Base-by-base conservation (phyloP, 805 yeast species). In the Myxozyma melibiosi region DNA sequence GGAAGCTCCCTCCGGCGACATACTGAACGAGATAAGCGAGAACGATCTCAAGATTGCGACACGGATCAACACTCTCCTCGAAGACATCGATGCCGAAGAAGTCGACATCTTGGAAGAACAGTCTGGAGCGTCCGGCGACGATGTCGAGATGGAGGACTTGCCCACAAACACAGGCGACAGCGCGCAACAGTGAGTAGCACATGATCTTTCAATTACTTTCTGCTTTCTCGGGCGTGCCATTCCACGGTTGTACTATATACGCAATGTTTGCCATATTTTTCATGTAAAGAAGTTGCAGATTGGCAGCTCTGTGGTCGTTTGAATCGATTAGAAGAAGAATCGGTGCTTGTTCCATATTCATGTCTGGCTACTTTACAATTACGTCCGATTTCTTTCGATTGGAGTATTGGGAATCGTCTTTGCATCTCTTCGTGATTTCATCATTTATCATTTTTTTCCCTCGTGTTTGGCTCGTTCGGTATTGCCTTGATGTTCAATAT, bases 1-100 rank as follows among this genome's bases (percentile, higher is more conserved):
- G 72, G 88, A 84, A 63, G 68, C 80, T 60, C 77, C 76, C 49
- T 88, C 84, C 7, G 82, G 83, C 66, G 88, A 84, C 55, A 86
- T 84, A 61, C 67, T 73, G 46, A 58, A 65, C 51, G 78, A 78
- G 67, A 80, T 85, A 73, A 82, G 86, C 27, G 79, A 71, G 30
- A 79, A 80, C 63, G 96, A 89, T 69, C 66, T 71, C 60, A 76
- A 76, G 44, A 73, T 84, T 37, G 66, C 78, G 38, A 74, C 70
- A 20, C 75, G 76, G 63, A 77, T 86, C 45, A 73, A 78, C 57
- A 78, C 78, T 30, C 68, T 82, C 53, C 76, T 83, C 20, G 78
- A 71, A 35, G 82, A 71, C 4, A 76, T 72, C 22, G 50, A 51
- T n/a, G 58, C 56, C 41, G 49, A 59, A 35, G 68, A 63, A 31